Percentiles rank a stretch among this genome's conserved stretches.
Conservation (phyloP, 139 green algal species). For the Tetradesmus lagerheimii region DNA sequence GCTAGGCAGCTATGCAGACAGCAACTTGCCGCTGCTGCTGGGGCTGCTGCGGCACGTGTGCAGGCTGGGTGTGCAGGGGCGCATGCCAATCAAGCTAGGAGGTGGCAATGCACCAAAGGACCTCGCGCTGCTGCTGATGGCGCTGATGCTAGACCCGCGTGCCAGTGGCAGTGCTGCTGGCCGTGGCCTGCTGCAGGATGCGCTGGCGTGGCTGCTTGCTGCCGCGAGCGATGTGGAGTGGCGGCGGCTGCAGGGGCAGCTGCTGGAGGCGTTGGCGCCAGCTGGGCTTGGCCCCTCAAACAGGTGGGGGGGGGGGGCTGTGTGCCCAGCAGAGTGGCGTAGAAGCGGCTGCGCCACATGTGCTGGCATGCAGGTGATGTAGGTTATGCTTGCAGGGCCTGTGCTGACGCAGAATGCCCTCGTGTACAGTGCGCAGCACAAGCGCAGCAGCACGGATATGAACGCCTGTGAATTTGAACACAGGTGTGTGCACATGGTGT, state of each 20-base stretch:
- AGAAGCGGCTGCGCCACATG: too few species aligned
- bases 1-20: background rate
- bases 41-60: slow-evolving; percentile 44
- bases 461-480: too few species aligned
- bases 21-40: slow-evolving; percentile 44
- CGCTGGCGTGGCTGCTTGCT: background rate
- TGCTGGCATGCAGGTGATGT: background rate
- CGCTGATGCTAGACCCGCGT: slow-evolving; percentile 2
- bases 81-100: slow-evolving; percentile 18
- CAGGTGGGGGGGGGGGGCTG: too few species aligned
- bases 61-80: background rate
- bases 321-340: too few species aligned
- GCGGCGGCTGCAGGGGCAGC: background rate
- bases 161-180: background rate
- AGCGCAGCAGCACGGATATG: too few species aligned
- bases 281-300: slow-evolving; percentile 9
- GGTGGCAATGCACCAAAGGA: background rate
- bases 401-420: background rate
- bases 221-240: background rate
- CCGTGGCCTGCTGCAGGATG: background rate
- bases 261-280: background rate
- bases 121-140: slow-evolving; percentile 4
- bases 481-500: too few species aligned
- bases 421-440: too few species aligned
- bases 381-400: background rate